phyloP scores from a whole-genome alignment of 2,329 filamentous ascomycete species.

The Colletotrichum godetiae region DNA sequence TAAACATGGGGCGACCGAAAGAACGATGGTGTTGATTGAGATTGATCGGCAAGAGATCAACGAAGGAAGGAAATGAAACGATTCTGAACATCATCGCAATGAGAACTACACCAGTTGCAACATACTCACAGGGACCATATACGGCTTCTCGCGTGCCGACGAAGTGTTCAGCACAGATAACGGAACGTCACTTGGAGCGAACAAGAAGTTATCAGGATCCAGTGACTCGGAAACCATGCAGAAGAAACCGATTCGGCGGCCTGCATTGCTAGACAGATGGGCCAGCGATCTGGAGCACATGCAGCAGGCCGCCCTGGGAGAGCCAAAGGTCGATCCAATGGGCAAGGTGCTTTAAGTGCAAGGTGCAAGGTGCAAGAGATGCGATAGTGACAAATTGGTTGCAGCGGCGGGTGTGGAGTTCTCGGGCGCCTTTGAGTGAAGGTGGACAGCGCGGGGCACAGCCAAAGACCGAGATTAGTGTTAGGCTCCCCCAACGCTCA shows the following conservation, averaged over 20 bases:
- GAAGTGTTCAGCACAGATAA: background rate
- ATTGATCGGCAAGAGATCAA: background rate
- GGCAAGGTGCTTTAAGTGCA: background rate
- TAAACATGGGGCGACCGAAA: background rate
- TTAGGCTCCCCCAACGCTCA: background rate
- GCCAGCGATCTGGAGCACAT: constrained; percentile 20
- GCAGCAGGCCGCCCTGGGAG: constrained; percentile 9
- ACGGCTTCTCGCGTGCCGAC: background rate
- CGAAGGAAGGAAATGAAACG: background rate
- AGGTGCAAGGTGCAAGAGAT: background rate
- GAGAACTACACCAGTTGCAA: background rate
- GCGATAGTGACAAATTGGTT: background rate
- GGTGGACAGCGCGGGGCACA: background rate
- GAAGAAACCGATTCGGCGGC: constrained; percentile 17
- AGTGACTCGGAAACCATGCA: constrained; percentile 30
- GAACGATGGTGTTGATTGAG: background rate
- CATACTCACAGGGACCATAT: background rate
- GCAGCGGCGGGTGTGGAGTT: background rate
- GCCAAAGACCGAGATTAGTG: background rate
- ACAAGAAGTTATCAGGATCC: constrained; percentile 1
- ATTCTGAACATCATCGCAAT: background rate
- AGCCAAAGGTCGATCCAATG: background rate
- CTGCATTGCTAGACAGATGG: constrained; percentile 3
- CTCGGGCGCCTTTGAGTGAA: background rate
- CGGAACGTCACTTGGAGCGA: background rate